Evolutionary conservation across 2,329 filamentous ascomycete genomes (phyloP).

Genomic region (Aspergillus aculeatus): DNA sequence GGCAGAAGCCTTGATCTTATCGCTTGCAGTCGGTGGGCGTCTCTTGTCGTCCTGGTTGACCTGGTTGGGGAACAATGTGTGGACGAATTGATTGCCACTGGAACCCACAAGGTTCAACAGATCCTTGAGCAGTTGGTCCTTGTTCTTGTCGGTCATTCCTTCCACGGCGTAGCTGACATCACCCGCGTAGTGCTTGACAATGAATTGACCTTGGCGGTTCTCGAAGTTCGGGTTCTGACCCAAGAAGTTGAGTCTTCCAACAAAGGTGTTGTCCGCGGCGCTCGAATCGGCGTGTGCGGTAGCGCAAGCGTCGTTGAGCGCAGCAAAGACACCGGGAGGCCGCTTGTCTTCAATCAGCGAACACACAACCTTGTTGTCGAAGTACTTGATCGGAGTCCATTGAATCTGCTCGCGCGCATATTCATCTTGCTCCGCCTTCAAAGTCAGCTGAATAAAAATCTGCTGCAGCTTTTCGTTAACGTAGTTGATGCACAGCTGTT

Average conservation of each 20-base stretch:
- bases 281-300: slow-evolving; percentile 95
- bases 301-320: slow-evolving; percentile 94
- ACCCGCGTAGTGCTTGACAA: slow-evolving; percentile 98
- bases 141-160: slow-evolving; percentile 99
- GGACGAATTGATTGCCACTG: slow-evolving; percentile 82
- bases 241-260: slow-evolving; percentile 87
- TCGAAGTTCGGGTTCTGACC: slow-evolving; percentile 84
- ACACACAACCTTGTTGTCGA: slow-evolving; percentile 98
- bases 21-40: slow-evolving; percentile 88
- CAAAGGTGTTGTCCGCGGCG: slow-evolving; percentile 93
- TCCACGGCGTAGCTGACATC: slow-evolving; percentile 93
- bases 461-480: slow-evolving; percentile 99
- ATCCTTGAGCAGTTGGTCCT: slow-evolving; percentile 94
- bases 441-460: slow-evolving; percentile 95
- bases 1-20: slow-evolving; percentile 91
- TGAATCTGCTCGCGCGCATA: slow-evolving; percentile 94
- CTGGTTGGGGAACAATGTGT: slow-evolving; percentile 84
- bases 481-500: slow-evolving; percentile 99
- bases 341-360: slow-evolving; percentile 91
- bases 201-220: slow-evolving; percentile 90
- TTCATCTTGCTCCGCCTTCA: slow-evolving; percentile 97
- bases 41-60: slow-evolving; percentile 95
- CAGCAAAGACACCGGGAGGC: slow-evolving; percentile 89
- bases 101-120: slow-evolving; percentile 80
- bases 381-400: slow-evolving; percentile 99